phyloP scores from a whole-genome alignment of 2,329 filamentous ascomycete species.

The Sporothrix pallida region DNA sequence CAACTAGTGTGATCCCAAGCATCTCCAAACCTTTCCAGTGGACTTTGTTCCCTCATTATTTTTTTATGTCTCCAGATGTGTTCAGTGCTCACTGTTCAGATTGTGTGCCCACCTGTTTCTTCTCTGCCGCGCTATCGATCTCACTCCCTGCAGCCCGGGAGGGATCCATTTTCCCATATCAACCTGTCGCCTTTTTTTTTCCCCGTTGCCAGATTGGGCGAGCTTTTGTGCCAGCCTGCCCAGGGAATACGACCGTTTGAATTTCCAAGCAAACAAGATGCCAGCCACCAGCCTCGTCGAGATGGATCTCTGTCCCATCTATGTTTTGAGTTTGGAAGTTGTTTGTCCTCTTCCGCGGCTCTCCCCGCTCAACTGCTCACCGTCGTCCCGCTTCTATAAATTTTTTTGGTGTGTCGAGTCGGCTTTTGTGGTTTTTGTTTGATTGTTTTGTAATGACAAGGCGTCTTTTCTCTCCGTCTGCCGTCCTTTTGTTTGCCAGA shows the following conservation, averaged over 20 bases:
- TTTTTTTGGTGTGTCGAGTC: background rate
- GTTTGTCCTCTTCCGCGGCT: background rate
- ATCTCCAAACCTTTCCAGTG: background rate
- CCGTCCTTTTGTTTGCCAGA: slow-evolving; percentile 4
- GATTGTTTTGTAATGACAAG: slow-evolving; percentile 19
- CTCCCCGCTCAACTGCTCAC: background rate
- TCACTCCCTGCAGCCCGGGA: slow-evolving; percentile 18
- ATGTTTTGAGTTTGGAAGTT: background rate
- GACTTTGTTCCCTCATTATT: background rate
- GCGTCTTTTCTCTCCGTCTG: slow-evolving; percentile 19
- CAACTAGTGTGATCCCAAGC: slow-evolving; percentile 9
- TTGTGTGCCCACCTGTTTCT: background rate
- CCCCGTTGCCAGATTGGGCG: slow-evolving; percentile 25
- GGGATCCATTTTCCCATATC: background rate
- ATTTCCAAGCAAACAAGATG: slow-evolving; percentile 7
- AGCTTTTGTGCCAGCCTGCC: background rate
- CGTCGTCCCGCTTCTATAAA: background rate
- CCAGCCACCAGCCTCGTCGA: slow-evolving; percentile 5
- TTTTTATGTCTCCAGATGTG: background rate
- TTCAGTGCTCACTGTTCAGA: background rate
- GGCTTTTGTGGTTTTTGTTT: background rate
- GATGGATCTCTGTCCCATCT: background rate
- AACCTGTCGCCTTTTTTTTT: slow-evolving; percentile 23
- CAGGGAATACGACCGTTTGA: slow-evolving; percentile 14
- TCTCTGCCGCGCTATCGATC: background rate